A percentile compares a stretch with the other conserved stretches of the same genome.
phyloP scores from a whole-genome alignment of 768 basidiomycete species.

The Boletus reticulatus region DNA sequence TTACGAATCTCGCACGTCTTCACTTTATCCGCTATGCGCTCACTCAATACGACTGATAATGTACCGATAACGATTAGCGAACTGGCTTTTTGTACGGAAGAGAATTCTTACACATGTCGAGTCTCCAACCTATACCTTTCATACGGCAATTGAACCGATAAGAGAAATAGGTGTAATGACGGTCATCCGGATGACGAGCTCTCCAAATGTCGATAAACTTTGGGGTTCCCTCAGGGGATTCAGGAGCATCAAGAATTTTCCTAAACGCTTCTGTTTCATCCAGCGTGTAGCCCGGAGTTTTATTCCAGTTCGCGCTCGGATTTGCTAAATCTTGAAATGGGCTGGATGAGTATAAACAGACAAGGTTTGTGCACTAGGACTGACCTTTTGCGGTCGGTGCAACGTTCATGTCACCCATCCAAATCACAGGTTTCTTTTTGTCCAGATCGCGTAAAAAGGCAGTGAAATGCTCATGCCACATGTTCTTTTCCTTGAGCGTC shows the following conservation, averaged over 20 bases:
- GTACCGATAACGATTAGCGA: constrained; percentile 1
- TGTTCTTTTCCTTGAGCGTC: constrained; percentile 74
- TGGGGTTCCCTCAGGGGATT: constrained; percentile 32
- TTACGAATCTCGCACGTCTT: constrained; percentile 84
- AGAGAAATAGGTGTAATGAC: constrained; percentile 83
- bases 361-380: not conserved
- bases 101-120: constrained; percentile 72
- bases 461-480: constrained; percentile 79
- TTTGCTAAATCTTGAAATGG: constrained; percentile 58
- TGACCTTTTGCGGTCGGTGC: constrained; percentile 73
- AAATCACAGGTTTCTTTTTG: constrained; percentile 79
- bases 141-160: constrained; percentile 77
- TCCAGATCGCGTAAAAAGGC: constrained; percentile 70
- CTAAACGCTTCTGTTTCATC: constrained; percentile 76
- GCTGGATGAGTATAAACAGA: not conserved
- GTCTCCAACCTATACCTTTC: constrained; percentile 85
- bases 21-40: constrained; percentile 59
- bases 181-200: constrained; percentile 57
- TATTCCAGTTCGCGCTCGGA: constrained; percentile 79
- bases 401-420: constrained; percentile 87
- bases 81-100: not conserved
- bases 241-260: constrained; percentile 58
- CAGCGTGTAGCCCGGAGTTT: constrained; percentile 81
- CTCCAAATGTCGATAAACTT: constrained; percentile 84
- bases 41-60: constrained; percentile 68